Base-by-base conservation (phyloP, 495 filamentous ascomycete species). In the Corynascus novoguineensis region DNA sequence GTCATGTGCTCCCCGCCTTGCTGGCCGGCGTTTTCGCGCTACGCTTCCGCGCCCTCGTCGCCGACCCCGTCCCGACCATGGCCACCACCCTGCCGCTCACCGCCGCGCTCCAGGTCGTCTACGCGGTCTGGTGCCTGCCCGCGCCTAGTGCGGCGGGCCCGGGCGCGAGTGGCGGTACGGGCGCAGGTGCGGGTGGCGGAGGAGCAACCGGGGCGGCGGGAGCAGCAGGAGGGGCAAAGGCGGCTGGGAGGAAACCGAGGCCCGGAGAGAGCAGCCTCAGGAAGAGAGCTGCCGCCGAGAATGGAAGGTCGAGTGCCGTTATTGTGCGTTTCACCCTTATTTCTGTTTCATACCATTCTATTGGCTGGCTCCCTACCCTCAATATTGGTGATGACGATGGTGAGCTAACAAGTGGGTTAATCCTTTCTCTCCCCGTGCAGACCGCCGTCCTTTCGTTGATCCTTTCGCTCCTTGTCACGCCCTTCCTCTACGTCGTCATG, bases 111-210 rank as follows among this genome's bases (percentile, higher is more conserved):
- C 92, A 97, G 68, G 68, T 82, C 12, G 68, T 62, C 5, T 96
- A 90, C 68, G 83, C 77, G 38, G 66, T 89, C 17, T 57, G 86
- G 22, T 96, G 92, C 70, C 78, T 95, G 12, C 89, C 89, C 3
- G 79, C 81, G 17, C 83, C 78, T 0, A 85, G 82, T 14, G 71
- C 44, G 14, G 4, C 24, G n/a, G n/a, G n/a, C n/a, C n/a, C n/a
- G n/a, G 77, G 24, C 57, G 59, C 34, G 56, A 64, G 11, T 11
- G 21, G 27, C 19, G 41, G 40, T 15, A 21, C 15, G 7, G 31
- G 47, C 46, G 14, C 37, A n/a, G n/a, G n/a, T 41, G n/a, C 15
- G 12, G n/a, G 29, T 5, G 29, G 29, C 10, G 29, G 29, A 31
- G n/a, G 11, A 7, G 35, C 35, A 15, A n/a, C 14, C 7, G 37